A percentile compares a stretch with the other conserved stretches of the same genome.
Evolutionary conservation across 164 flowering plant genomes (phyloP).

Genomic region (Magnolia changhungtana): DNA sequence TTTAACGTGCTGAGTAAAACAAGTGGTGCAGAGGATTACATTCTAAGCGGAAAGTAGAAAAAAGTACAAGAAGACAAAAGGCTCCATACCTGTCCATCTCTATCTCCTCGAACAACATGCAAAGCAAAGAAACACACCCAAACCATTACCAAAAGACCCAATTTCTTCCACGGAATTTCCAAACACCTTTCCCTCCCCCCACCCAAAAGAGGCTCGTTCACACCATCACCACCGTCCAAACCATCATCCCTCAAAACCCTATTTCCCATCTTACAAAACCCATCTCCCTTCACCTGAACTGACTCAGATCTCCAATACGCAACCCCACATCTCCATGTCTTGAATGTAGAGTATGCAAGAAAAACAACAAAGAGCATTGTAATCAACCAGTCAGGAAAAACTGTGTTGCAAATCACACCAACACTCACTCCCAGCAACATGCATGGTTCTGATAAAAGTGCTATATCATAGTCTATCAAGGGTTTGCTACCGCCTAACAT

Average conservation of each 20-base stretch:
- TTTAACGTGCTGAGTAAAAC: too few species aligned
- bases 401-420: constrained; percentile 61
- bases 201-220: constrained; percentile 36
- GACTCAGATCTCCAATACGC: constrained; percentile 49
- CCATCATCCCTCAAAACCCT: neutral
- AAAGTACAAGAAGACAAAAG: neutral
- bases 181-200: neutral
- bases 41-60: neutral
- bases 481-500: constrained; percentile 27
- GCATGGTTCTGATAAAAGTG: constrained; percentile 57
- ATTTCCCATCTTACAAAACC: constrained; percentile 9
- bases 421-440: constrained; percentile 71
- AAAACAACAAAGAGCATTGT: constrained; percentile 49
- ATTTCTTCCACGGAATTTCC: constrained; percentile 50
- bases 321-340: constrained; percentile 50
- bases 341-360: constrained; percentile 58
- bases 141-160: constrained; percentile 43
- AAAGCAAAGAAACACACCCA: constrained; percentile 56
- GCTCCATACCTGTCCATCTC: constrained; percentile 44
- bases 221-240: neutral
- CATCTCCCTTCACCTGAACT: constrained; percentile 24
- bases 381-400: constrained; percentile 69
- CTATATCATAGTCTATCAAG: constrained; percentile 59
- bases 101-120: constrained; percentile 53
- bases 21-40: too few species aligned